These are phyloP conservation scores for Rhynchosporium agropyri DNA, from an alignment of 2,329 filamentous ascomycete species.

Conservation along the genomic window DNA sequence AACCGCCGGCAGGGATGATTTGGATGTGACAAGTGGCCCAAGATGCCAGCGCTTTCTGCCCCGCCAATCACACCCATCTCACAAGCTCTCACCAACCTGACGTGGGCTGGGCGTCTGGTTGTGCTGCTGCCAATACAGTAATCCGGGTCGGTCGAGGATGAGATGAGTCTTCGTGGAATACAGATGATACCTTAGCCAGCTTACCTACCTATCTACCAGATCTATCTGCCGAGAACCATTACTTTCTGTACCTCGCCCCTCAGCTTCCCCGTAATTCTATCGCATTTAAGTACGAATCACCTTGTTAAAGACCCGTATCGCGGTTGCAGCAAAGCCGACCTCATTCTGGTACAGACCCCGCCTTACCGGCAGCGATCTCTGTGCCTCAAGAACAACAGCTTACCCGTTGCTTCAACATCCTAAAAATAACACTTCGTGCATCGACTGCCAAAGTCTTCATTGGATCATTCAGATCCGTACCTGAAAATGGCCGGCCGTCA, in stretches of 20 bases:
- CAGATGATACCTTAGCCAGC: conserved; percentile 15
- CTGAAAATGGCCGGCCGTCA: conserved; percentile 47
- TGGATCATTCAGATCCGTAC: conserved; percentile 30
- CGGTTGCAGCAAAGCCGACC: conserved; percentile 34
- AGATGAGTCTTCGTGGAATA: conserved; percentile 23
- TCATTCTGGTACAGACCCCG: conserved; percentile 29
- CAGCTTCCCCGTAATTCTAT: conserved; percentile 28
- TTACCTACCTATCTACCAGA: background rate
- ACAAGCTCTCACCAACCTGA: conserved; percentile 13
- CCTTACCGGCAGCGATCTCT: conserved; percentile 33
- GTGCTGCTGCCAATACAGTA: background rate
- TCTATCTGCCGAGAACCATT: too few relatives aligned
- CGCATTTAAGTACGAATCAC: conserved; percentile 28
- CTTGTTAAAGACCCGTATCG: conserved; percentile 26
- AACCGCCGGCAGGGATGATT: conserved; percentile 24
- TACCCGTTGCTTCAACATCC: conserved; percentile 34
- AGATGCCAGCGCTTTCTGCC: conserved; percentile 26
- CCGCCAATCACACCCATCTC: conserved; percentile 29
- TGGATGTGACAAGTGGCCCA: conserved; percentile 19
- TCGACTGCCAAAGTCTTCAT: conserved; percentile 33
- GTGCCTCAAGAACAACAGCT: conserved; percentile 36
- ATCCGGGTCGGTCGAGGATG: too few relatives aligned
- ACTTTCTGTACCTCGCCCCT: conserved; percentile 1
- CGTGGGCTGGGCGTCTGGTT: conserved; percentile 19
- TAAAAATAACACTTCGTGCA: conserved; percentile 40